Percentiles rank a stretch among this genome's conserved stretches.
phyloP scores from a whole-genome alignment of 305 asterid species.

The Fraxinus xanthoxyloides region DNA sequence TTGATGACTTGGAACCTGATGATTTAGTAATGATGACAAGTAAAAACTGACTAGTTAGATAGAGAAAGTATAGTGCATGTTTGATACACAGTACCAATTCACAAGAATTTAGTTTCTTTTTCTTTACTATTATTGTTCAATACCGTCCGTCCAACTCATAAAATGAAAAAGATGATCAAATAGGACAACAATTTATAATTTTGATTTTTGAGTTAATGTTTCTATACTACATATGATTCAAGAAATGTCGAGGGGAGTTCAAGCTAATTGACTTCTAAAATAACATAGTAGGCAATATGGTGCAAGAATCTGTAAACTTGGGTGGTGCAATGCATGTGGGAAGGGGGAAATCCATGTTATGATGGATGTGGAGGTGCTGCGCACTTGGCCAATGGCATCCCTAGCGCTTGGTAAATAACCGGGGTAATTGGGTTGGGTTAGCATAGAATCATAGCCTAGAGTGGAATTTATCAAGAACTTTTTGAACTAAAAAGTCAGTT shows the following conservation, averaged over 20 bases:
- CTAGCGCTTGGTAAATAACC: not conserved
- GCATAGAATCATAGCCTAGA: not conserved
- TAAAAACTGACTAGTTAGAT: not conserved
- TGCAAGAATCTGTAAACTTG: not conserved
- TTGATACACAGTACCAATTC: not conserved
- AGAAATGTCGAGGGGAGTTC: not conserved
- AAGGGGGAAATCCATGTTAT: not conserved
- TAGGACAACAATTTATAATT: not conserved
- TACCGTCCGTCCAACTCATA: not conserved
- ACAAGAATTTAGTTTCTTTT: not conserved
- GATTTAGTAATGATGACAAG: not conserved
- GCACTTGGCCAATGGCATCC: not conserved
- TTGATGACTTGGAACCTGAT: slow-evolving; percentile 65
- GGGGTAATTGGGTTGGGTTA: not conserved
- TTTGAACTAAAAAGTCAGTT: not conserved
- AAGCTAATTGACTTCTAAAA: no score
- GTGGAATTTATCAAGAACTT: not conserved
- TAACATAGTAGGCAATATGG: not conserved
- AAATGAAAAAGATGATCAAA: not conserved
- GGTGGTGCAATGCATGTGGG: not conserved
- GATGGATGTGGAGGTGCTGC: not conserved
- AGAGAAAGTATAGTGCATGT: not conserved
- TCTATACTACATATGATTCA: not conserved
- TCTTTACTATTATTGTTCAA: not conserved
- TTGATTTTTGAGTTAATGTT: not conserved